Base-by-base conservation (phyloP, 345 rosid genomes). In the Firmiana major region DNA sequence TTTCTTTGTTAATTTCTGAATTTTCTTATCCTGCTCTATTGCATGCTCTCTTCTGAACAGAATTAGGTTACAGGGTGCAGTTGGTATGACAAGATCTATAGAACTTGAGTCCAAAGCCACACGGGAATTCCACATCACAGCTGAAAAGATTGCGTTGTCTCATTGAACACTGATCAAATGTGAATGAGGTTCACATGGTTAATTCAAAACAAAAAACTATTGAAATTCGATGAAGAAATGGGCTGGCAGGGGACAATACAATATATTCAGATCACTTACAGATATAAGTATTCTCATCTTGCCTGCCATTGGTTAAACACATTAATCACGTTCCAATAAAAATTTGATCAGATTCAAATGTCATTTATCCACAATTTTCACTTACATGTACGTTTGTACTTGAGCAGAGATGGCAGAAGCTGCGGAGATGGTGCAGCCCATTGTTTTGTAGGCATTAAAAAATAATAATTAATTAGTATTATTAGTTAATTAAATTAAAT, bases 211-310 rank as follows among this genome's bases (percentile, higher is more conserved):
- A 19, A 17, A 63, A 38, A 64, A 36, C 5, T 3, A 3, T 63
- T 31, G 5, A 19, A 38, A 19, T 40, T 38, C 22, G 9, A 43
- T 63, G 11, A 16, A 21, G 53, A 45, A 45, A 11, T 67, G 34
- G 71, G 72, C 36, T 43, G 72, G 34, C 72, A 67, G 54, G 71
- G 54, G 26, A 43, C 71, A 66, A 40, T 42, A 42, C 51, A 38
- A 67, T 21, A 40, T 21, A 11, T 45, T 12, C 71, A 66, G 53
- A 42, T 66, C 28, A 40, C 51, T 19, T 17, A 42, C 21, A 55
- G 8, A 21, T 55, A n/a, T 55, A 26, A n/a, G 60, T n/a, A 55
- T 21, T 21, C 21, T 10, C 4, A n/a, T 54, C 26, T 2, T 55
- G 60, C 9, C 59, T 55, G 59, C 59, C 2, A n/a, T n/a, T 55